Percentiles rank a stretch among this genome's conserved stretches.
Evolutionary conservation across 306 rosid genomes (phyloP).

Genomic region (Calophaca sinica): DNA sequence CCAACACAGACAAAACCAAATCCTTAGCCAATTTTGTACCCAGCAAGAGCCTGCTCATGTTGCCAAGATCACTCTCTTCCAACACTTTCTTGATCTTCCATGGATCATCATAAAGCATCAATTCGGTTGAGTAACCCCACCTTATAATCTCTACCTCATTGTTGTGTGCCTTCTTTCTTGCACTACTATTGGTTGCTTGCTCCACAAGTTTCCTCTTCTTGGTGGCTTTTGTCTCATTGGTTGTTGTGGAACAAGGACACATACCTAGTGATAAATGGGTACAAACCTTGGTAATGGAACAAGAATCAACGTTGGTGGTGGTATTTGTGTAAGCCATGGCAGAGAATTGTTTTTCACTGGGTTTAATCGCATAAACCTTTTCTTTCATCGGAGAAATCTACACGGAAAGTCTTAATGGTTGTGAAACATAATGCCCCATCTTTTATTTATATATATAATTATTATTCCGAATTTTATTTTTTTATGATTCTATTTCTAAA

Average conservation of each 20-base stretch:
- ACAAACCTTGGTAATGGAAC: not conserved
- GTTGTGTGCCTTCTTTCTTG: not conserved
- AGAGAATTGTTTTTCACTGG: too few relatives aligned
- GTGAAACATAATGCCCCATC: too few relatives aligned
- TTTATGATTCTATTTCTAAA: too few relatives aligned
- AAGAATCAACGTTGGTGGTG: too few relatives aligned
- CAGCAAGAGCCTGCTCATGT: not conserved
- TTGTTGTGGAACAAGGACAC: not conserved
- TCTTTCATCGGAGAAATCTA: not conserved
- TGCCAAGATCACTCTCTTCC: not conserved
- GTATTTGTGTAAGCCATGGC: too few relatives aligned
- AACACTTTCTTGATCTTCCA: slow-evolving; percentile 37
- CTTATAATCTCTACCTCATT: not conserved
- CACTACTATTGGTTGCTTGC: not conserved
- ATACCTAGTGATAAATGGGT: not conserved
- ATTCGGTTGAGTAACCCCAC: not conserved
- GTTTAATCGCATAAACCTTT: too few relatives aligned
- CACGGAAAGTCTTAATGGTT: too few relatives aligned
- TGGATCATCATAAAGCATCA: not conserved
- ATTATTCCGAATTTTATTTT: too few relatives aligned
- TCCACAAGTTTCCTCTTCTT: not conserved
- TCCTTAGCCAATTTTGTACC: not conserved
- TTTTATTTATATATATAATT: too few relatives aligned
- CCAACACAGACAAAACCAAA: not conserved
- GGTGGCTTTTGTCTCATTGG: not conserved